Conservation (phyloP, 345 rosid species). For the Eutrema yunnanense region DNA sequence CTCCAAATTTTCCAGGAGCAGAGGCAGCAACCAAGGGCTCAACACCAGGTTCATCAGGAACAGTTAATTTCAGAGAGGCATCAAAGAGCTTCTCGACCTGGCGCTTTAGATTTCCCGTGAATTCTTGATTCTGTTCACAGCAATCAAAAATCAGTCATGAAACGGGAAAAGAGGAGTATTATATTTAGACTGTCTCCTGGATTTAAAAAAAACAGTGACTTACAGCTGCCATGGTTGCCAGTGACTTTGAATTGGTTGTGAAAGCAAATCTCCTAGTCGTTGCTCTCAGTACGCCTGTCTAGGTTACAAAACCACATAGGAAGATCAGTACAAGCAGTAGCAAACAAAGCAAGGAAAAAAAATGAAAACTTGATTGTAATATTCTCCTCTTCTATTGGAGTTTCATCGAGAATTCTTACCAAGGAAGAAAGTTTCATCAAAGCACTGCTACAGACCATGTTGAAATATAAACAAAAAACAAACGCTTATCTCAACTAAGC, state of each 20-base stretch:
- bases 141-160: neutral
- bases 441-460: neutral
- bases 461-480: neutral
- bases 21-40: slow-evolving; percentile 68
- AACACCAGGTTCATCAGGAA: slow-evolving; percentile 54
- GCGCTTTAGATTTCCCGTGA: slow-evolving; percentile 52
- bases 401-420: neutral
- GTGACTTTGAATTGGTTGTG: slow-evolving; percentile 25
- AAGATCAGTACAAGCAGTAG: slow-evolving; percentile 23
- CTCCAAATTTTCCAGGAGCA: slow-evolving; percentile 59
- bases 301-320: slow-evolving; percentile 37
- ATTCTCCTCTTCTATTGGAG: neutral
- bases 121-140: slow-evolving; percentile 45
- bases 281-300: slow-evolving; percentile 61
- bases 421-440: slow-evolving; percentile 3
- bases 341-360: neutral
- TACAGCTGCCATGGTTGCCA: slow-evolving; percentile 64
- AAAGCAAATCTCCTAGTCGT: slow-evolving; percentile 41
- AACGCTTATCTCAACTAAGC: neutral
- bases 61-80: slow-evolving; percentile 47
- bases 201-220: slow-evolving; percentile 16
- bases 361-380: neutral
- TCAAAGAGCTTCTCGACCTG: slow-evolving; percentile 60
- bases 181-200: neutral
- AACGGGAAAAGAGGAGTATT: neutral